These are phyloP conservation scores for Rhizomucor miehei DNA, from an alignment of 371 early-diverging fungal species.

Conservation along the genomic window DNA sequence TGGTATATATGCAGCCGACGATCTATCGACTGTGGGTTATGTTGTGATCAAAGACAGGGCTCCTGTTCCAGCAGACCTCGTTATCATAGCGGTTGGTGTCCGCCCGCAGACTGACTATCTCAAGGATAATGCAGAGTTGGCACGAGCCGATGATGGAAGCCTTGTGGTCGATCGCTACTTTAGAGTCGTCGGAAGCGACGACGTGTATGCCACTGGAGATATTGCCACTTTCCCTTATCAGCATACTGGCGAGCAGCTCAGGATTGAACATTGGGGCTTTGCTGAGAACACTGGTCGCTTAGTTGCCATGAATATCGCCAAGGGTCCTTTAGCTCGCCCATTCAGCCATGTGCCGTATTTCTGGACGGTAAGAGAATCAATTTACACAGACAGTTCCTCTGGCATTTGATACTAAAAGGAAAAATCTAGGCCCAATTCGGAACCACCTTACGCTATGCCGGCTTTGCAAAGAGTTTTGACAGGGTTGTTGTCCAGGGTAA, in stretches of 20 bases:
- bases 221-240: conserved; percentile 53
- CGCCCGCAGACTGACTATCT: conserved; percentile 45
- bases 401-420: too few species aligned
- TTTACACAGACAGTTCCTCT: background rate
- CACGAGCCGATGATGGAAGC: conserved; percentile 42
- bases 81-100: conserved; percentile 54
- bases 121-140: conserved; percentile 20
- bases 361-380: conserved; percentile 36
- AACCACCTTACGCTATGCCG: conserved; percentile 50
- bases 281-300: conserved; percentile 54
- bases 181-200: conserved; percentile 35
- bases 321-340: conserved; percentile 8
- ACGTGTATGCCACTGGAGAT: conserved; percentile 54
- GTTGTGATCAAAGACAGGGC: conserved; percentile 37
- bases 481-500: conserved; percentile 45
- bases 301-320: conserved; percentile 24
- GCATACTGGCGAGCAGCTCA: conserved; percentile 39
- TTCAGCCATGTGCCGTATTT: conserved; percentile 52
- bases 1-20: conserved; percentile 8
- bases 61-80: conserved; percentile 44
- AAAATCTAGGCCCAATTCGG: conserved; percentile 39
- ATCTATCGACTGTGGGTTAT: conserved; percentile 20
- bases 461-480: conserved; percentile 48
- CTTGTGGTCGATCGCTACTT: conserved; percentile 37
- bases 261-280: conserved; percentile 60